Evolutionary conservation across 2,329 filamentous ascomycete genomes (phyloP).

Genomic region (Diaporthe sp.): DNA sequence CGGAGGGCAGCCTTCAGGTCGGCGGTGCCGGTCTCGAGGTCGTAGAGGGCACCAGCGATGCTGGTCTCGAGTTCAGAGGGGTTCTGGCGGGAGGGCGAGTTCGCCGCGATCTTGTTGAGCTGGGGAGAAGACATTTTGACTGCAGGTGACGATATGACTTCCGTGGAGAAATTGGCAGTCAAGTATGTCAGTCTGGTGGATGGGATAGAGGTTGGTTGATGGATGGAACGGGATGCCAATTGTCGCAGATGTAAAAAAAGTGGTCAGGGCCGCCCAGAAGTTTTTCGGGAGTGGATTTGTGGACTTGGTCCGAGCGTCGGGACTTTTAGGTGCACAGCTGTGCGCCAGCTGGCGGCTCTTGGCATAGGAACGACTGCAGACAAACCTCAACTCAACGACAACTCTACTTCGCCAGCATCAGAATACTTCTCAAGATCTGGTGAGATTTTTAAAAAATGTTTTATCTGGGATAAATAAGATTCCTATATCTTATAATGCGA

Average conservation of each 20-base stretch:
- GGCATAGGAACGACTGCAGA: background rate
- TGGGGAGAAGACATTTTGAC: constrained; percentile 77
- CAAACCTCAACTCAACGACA: background rate
- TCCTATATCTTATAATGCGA: no score
- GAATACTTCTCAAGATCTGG: background rate
- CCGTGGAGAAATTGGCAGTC: constrained; percentile 42
- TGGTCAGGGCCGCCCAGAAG: constrained; percentile 4
- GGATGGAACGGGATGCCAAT: constrained; percentile 13
- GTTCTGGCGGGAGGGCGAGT: constrained; percentile 95
- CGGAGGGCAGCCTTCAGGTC: constrained; percentile 97
- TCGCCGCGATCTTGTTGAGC: constrained; percentile 98
- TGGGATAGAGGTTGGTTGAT: constrained; percentile 39
- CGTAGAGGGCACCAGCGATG: constrained; percentile 97
- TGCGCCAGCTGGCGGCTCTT: constrained; percentile 5
- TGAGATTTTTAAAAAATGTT: background rate
- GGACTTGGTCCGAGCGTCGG: constrained; percentile 12
- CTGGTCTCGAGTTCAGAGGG: constrained; percentile 97
- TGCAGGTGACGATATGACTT: constrained; percentile 50
- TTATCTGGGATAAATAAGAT: no score
- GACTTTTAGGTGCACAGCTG: background rate
- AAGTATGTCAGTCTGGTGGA: constrained; percentile 40
- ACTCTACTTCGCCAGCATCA: background rate
- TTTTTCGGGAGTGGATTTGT: constrained; percentile 39
- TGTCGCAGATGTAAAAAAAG: constrained; percentile 27
- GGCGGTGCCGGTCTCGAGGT: constrained; percentile 99